phyloP scores from a whole-genome alignment of 73 alveolate genomes.

The Paramecium primaurelia region DNA sequence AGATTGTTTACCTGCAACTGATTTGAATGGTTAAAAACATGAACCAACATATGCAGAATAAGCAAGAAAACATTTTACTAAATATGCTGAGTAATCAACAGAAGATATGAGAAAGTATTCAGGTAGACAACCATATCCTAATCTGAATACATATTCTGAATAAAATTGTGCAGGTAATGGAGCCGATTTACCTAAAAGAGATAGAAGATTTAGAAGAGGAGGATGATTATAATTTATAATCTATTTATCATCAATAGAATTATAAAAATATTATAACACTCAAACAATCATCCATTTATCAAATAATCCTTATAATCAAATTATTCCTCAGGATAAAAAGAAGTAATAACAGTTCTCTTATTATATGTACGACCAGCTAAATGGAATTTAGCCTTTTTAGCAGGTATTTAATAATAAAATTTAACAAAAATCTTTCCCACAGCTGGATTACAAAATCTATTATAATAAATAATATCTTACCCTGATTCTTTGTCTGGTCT shows the following conservation, averaged over 20 bases:
- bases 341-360: constrained; percentile 90
- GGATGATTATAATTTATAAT: background rate
- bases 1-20: background rate
- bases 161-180: background rate
- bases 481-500: constrained; percentile 82
- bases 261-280: background rate
- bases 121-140: constrained; percentile 19
- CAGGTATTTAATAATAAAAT: constrained; percentile 75
- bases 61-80: background rate
- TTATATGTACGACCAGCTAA: constrained; percentile 90
- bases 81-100: background rate
- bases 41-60: background rate
- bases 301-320: constrained; percentile 89
- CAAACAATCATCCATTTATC: constrained; percentile 50
- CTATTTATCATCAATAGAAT: background rate
- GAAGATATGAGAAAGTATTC: background rate
- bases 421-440: constrained; percentile 93
- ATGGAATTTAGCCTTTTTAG: constrained; percentile 92
- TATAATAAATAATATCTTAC: constrained; percentile 46
- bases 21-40: background rate
- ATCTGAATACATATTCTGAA: background rate
- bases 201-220: background rate
- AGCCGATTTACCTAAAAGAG: background rate
- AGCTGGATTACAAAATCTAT: constrained; percentile 60
- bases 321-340: constrained; percentile 93